Conservation (phyloP, 441 rosid species). For the Gossypium trilobum region DNA sequence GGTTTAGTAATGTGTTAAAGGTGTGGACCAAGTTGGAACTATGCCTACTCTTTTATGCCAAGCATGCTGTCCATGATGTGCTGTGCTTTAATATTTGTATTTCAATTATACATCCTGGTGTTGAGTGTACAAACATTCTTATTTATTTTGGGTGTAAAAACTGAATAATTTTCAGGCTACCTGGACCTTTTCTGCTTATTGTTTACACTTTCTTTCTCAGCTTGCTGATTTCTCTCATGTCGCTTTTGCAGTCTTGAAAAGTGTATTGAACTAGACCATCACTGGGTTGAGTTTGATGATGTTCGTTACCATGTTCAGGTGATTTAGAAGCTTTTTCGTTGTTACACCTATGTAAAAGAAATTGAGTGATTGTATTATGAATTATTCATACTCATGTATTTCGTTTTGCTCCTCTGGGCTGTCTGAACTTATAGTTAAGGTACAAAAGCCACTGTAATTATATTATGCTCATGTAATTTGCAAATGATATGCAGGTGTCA, state of each 20-base stretch:
- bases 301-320: slow-evolving; percentile 92
- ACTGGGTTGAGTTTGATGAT: slow-evolving; percentile 89
- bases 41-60: background rate
- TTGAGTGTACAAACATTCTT: background rate
- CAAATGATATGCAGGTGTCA: slow-evolving; percentile 42
- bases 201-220: background rate
- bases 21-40: background rate
- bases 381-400: background rate
- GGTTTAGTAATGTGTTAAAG: background rate
- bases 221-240: slow-evolving; percentile 13
- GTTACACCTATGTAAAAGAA: background rate
- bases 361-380: background rate
- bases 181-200: background rate
- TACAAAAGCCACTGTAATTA: background rate
- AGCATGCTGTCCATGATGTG: background rate
- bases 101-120: background rate
- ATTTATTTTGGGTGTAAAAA: background rate
- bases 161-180: background rate
- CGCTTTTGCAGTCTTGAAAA: slow-evolving; percentile 58
- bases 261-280: slow-evolving; percentile 74
- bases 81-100: background rate
- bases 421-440: background rate
- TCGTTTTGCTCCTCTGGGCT: background rate
- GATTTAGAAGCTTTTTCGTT: background rate
- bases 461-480: slow-evolving; percentile 13